phyloP scores from a whole-genome alignment of 2,329 filamentous ascomycete species.

The Colletotrichum sojae region DNA sequence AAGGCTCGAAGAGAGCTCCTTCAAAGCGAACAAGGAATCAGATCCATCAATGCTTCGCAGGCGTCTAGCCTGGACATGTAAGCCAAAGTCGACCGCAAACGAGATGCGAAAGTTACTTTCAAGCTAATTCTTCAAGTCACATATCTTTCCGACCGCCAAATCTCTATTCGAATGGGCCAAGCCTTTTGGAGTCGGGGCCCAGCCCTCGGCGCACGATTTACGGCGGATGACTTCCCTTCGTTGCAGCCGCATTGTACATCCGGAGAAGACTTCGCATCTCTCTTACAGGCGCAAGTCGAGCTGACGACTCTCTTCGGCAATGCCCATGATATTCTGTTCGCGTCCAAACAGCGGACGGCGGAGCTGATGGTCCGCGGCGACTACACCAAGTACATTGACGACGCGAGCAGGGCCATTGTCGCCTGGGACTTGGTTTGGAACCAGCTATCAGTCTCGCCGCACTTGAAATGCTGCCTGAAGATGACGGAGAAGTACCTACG shows the following conservation, averaged over 20 bases:
- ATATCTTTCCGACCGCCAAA: conserved; percentile 67
- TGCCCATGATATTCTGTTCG: conserved; percentile 40
- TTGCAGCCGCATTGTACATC: conserved; percentile 70
- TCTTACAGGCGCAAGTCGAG: conserved; percentile 80
- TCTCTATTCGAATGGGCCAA: conserved; percentile 79
- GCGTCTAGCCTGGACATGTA: conserved; percentile 76
- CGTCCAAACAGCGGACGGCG: conserved; percentile 34
- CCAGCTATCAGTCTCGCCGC: conserved; percentile 64
- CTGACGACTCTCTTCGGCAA: conserved; percentile 71
- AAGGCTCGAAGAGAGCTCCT: conserved; percentile 65
- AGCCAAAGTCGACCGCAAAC: neutral
- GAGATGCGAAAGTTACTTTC: neutral
- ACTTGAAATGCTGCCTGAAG: conserved; percentile 76
- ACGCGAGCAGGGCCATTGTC: conserved; percentile 18
- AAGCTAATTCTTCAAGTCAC: conserved; percentile 33
- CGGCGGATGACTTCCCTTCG: conserved; percentile 77
- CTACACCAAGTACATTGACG: conserved; percentile 40
- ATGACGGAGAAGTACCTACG: conserved; percentile 81
- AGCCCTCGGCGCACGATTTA: conserved; percentile 74
- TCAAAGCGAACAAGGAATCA: conserved; percentile 13
- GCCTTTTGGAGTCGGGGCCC: conserved; percentile 82
- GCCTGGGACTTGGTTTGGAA: conserved; percentile 31
- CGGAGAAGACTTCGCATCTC: conserved; percentile 76
- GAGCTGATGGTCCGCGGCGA: conserved; percentile 37
- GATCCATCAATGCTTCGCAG: conserved; percentile 56